These are phyloP conservation scores for Phoma herbarum DNA, from an alignment of 2,329 filamentous ascomycete species.

Conservation along the genomic window DNA sequence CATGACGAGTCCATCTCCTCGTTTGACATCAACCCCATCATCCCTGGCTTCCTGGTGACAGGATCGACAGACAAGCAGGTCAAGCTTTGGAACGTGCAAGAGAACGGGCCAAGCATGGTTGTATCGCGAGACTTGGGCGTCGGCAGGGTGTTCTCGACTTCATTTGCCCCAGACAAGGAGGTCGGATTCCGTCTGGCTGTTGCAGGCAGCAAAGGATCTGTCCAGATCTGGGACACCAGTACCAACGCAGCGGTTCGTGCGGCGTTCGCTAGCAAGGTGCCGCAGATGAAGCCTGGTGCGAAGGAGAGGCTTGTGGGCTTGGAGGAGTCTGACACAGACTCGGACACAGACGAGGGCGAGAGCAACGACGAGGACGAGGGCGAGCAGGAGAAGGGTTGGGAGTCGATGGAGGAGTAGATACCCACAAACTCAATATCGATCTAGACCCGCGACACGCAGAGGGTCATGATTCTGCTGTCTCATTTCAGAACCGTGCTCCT, in stretches of 20 bases:
- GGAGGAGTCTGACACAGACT: conserved; percentile 70
- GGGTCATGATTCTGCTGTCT: neutral
- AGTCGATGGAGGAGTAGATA: conserved; percentile 55
- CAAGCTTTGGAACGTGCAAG: conserved; percentile 93
- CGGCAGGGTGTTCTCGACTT: conserved; percentile 90
- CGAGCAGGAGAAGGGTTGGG: conserved; percentile 48
- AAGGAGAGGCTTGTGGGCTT: conserved; percentile 81
- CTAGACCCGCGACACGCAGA: neutral
- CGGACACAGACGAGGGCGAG: conserved; percentile 62
- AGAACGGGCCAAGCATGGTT: conserved; percentile 85
- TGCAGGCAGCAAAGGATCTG: conserved; percentile 89
- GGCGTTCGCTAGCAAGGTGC: conserved; percentile 78
- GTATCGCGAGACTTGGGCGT: conserved; percentile 91
- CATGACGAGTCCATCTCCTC: conserved; percentile 92
- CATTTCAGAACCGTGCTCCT: neutral
- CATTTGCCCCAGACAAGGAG: conserved; percentile 88
- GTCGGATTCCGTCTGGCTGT: conserved; percentile 93
- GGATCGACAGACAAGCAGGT: conserved; percentile 94
- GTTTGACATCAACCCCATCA: conserved; percentile 88
- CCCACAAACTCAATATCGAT: conserved; percentile 21
- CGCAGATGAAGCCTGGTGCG: conserved; percentile 67
- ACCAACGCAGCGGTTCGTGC: conserved; percentile 88
- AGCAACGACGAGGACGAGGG: conserved; percentile 50
- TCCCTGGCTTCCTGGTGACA: conserved; percentile 92
- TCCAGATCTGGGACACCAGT: conserved; percentile 96